phyloP scores from a whole-genome alignment of 1,284 basidiomycete species.

The Ganoderma lingzhi region DNA sequence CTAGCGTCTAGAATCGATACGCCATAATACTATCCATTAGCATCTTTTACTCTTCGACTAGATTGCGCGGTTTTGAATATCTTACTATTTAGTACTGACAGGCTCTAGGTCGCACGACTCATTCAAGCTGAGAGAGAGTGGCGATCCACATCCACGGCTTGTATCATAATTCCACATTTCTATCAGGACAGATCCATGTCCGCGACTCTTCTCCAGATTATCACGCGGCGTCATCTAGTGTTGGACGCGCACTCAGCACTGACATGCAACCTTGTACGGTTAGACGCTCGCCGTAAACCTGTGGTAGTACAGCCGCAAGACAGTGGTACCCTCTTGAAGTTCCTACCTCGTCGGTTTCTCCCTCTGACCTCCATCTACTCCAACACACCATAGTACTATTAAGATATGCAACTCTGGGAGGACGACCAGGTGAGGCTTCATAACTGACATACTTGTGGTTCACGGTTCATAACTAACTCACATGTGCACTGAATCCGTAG shows the following conservation, averaged over 20 bases:
- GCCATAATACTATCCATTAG: too few species aligned
- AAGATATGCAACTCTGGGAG: not conserved
- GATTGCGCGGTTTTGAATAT: too few species aligned
- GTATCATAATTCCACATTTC: not conserved
- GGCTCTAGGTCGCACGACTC: not conserved
- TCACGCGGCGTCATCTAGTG: not conserved
- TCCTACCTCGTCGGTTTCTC: slow-evolving; percentile 34
- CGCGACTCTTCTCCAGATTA: not conserved
- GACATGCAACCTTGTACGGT: slow-evolving; percentile 16
- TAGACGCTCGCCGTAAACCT: slow-evolving; percentile 33
- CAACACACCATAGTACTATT: not conserved
- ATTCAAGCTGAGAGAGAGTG: not conserved
- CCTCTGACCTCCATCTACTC: slow-evolving; percentile 36
- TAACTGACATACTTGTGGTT: not conserved
- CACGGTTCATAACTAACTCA: not conserved
- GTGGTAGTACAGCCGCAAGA: slow-evolving; percentile 34
- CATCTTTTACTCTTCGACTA: too few species aligned
- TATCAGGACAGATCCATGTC: not conserved
- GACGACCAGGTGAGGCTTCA: not conserved
- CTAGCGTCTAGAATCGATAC: not conserved
- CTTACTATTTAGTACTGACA: too few species aligned
- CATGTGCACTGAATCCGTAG: not conserved
- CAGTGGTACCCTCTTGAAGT: slow-evolving; percentile 23
- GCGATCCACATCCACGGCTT: not conserved
- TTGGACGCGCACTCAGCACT: slow-evolving; percentile 26